Evolutionary conservation across 1,284 basidiomycete genomes (phyloP).

Genomic region (Ustilago curta): DNA sequence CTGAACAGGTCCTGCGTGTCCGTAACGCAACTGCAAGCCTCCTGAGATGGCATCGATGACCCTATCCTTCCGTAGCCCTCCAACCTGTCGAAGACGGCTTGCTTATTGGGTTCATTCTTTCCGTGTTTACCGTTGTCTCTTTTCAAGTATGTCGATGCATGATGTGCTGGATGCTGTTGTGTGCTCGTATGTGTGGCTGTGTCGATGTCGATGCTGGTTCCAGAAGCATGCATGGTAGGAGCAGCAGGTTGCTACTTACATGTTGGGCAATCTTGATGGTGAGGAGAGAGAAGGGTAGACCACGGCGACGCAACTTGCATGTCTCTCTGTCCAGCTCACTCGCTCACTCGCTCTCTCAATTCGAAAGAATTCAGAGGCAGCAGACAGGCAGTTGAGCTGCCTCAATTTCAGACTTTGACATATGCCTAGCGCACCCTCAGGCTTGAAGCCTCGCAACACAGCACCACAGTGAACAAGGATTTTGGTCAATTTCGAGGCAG

Average conservation of each 20-base stretch:
- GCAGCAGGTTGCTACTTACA: slow-evolving; percentile 43
- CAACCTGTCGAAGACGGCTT: neutral
- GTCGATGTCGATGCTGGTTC: slow-evolving; percentile 19
- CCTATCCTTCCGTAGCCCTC: neutral
- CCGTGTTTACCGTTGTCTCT: neutral
- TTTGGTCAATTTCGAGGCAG: neutral
- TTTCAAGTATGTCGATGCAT: neutral
- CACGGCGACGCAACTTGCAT: slow-evolving; percentile 27
- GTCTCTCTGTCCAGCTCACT: slow-evolving; percentile 12
- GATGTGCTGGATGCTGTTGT: slow-evolving; percentile 5
- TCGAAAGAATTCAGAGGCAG: slow-evolving; percentile 8
- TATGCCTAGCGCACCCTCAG: neutral
- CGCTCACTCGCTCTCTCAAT: slow-evolving; percentile 9
- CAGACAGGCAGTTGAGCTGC: slow-evolving; percentile 17
- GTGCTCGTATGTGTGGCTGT: neutral
- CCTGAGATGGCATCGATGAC: too few relatives aligned
- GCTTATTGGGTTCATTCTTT: neutral
- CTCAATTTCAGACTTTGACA: neutral
- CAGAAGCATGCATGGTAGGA: slow-evolving; percentile 27
- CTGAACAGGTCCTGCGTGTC: too few relatives aligned
- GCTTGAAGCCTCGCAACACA: neutral
- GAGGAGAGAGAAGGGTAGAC: slow-evolving; percentile 69
- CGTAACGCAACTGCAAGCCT: too few relatives aligned
- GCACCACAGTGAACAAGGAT: neutral
- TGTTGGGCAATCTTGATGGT: slow-evolving; percentile 66